These are phyloP conservation scores for Claviceps arundinis DNA, from an alignment of 2,329 filamentous ascomycete genomes.

Conservation along the genomic window DNA sequence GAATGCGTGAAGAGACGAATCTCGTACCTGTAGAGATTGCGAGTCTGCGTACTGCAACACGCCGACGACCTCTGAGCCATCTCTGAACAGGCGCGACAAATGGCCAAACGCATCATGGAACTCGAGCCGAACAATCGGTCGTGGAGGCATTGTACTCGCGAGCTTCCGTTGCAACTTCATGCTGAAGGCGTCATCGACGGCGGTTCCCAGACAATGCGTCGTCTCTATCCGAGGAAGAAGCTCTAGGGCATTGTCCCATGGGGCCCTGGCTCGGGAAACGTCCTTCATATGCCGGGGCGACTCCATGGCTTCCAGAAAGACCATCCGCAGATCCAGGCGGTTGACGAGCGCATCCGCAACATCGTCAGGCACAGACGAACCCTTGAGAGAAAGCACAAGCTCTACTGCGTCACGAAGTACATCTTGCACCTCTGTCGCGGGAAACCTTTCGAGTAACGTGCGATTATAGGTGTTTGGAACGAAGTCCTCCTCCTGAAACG, in stretches of 20 bases:
- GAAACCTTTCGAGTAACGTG: slow-evolving; percentile 54
- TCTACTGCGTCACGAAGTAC: slow-evolving; percentile 41
- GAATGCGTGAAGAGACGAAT: neutral
- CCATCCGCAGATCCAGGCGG: slow-evolving; percentile 53
- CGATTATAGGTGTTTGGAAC: slow-evolving; percentile 83
- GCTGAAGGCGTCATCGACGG: slow-evolving; percentile 71
- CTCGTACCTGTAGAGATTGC: slow-evolving; percentile 53
- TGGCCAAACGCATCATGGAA: slow-evolving; percentile 60
- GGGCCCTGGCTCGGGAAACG: slow-evolving; percentile 32
- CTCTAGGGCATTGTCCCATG: slow-evolving; percentile 37
- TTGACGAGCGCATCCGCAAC: slow-evolving; percentile 43
- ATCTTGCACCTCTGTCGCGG: slow-evolving; percentile 39
- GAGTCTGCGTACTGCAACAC: slow-evolving; percentile 56
- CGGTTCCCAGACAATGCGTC: slow-evolving; percentile 47
- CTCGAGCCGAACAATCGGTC: slow-evolving; percentile 69
- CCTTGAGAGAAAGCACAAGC: slow-evolving; percentile 31
- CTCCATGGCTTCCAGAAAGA: slow-evolving; percentile 44
- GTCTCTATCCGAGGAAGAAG: slow-evolving; percentile 43
- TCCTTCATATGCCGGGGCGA: slow-evolving; percentile 31
- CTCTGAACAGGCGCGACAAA: slow-evolving; percentile 56
- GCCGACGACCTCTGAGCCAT: slow-evolving; percentile 55
- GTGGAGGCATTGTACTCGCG: slow-evolving; percentile 84
- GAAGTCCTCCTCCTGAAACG: slow-evolving; percentile 77
- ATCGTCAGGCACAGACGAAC: slow-evolving; percentile 23
- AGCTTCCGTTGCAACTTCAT: slow-evolving; percentile 81